Conservation (phyloP, 495 filamentous ascomycete species). For the Xylaria acuta region DNA sequence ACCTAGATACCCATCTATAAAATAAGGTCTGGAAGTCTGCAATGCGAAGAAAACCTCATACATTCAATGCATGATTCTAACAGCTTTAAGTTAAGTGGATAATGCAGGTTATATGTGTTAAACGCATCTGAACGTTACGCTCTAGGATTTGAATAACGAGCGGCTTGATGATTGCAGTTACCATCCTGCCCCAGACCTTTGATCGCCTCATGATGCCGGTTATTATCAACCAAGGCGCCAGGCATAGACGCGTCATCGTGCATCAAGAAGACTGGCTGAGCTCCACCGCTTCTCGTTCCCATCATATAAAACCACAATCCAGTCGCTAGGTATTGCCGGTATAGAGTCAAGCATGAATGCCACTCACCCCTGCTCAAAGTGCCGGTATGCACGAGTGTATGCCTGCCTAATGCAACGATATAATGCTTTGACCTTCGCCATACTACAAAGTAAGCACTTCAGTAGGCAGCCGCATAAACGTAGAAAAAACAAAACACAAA, state of each 20-base stretch:
- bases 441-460: not conserved
- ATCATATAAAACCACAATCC: not conserved
- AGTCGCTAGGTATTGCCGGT: not conserved
- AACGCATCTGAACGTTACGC: not conserved
- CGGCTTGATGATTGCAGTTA: not conserved
- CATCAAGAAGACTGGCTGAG: not conserved
- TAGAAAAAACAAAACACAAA: conserved; percentile 15
- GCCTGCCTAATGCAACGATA: conserved; percentile 5
- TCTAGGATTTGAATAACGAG: not conserved
- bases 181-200: not conserved
- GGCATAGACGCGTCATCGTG: not conserved
- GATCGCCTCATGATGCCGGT: not conserved
- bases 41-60: not conserved
- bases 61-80: not conserved
- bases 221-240: not conserved
- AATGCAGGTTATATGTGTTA: not conserved
- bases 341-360: not conserved
- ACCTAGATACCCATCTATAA: not conserved
- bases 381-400: not conserved
- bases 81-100: not conserved
- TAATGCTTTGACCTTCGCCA: not conserved
- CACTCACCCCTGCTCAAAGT: not conserved
- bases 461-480: conserved; percentile 10
- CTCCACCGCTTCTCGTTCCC: not conserved
- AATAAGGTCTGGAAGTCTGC: not conserved